These are phyloP conservation scores for Zhuliangozyma blackwelliae DNA, from an alignment of 1,139 yeast species.

Conservation along the genomic window DNA sequence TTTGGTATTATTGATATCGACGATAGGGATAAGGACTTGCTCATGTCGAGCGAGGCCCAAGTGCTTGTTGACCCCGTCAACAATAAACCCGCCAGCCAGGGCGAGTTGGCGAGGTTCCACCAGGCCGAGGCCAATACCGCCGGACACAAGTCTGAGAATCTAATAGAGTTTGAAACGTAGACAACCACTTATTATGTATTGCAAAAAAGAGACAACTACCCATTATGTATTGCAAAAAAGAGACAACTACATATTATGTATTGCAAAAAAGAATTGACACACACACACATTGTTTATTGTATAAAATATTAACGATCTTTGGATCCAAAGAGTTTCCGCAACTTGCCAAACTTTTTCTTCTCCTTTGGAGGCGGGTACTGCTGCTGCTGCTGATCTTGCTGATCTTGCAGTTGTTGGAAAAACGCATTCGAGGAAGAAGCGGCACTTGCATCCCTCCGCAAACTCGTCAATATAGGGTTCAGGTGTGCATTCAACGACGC, in stretches of 20 bases:
- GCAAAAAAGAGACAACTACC: neutral
- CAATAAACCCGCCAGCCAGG: constrained; percentile 5
- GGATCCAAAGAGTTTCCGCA: constrained; percentile 56
- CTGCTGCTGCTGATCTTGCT: too few species aligned
- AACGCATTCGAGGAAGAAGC: too few species aligned
- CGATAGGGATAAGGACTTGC: constrained; percentile 43
- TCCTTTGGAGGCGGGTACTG: constrained; percentile 21
- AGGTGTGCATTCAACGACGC: too few species aligned
- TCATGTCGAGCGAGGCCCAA: constrained; percentile 46
- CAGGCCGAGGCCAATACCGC: constrained; percentile 9
- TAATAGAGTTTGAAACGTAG: constrained; percentile 27
- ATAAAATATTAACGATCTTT: neutral
- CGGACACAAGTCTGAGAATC: constrained; percentile 9
- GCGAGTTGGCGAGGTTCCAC: constrained; percentile 12
- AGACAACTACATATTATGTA: constrained; percentile 1
- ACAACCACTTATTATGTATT: neutral
- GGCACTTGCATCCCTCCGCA: too few species aligned
- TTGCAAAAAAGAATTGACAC: neutral
- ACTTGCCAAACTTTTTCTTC: constrained; percentile 49
- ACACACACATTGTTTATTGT: too few species aligned
- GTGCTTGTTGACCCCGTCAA: constrained; percentile 22
- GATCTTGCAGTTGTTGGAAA: too few species aligned
- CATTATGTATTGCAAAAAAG: neutral
- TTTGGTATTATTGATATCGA: constrained; percentile 44
- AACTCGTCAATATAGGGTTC: too few species aligned